phyloP scores from a whole-genome alignment of 2,329 filamentous ascomycete genomes.

The Claviceps citrina region DNA sequence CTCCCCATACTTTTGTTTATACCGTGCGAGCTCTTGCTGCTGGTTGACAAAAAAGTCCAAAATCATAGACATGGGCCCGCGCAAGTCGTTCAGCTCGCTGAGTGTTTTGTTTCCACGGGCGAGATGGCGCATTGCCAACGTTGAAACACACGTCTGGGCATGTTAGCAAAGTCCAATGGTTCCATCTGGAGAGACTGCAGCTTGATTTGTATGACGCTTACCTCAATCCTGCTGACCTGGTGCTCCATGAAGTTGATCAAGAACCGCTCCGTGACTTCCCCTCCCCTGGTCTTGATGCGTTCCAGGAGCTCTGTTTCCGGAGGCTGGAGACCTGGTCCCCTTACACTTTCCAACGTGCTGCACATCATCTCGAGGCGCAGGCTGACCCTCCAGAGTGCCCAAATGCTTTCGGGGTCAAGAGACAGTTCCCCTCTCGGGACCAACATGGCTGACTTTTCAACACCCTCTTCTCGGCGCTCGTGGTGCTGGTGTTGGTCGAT shows the following conservation, averaged over 20 bases:
- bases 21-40: conserved; percentile 46
- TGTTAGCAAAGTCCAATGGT: background rate
- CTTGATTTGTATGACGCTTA: conserved; percentile 22
- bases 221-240: conserved; percentile 90
- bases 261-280: conserved; percentile 78
- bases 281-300: conserved; percentile 47
- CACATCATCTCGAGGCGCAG: conserved; percentile 87
- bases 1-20: conserved; percentile 38
- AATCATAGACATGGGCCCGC: conserved; percentile 62
- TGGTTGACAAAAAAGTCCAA: conserved; percentile 45
- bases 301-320: conserved; percentile 77
- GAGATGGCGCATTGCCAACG: conserved; percentile 64
- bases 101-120: conserved; percentile 51
- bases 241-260: conserved; percentile 84
- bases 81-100: conserved; percentile 52
- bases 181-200: no score
- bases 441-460: conserved; percentile 45
- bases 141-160: conserved; percentile 60
- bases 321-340: conserved; percentile 48
- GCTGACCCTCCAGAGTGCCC: conserved; percentile 79
- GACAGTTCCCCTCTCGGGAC: conserved; percentile 49
- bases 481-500: conserved; percentile 50
- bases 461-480: conserved; percentile 27
- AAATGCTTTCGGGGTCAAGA: conserved; percentile 73
- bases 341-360: conserved; percentile 63